phyloP scores from a whole-genome alignment of 805 yeast genomes.

The Candida silvatica region DNA sequence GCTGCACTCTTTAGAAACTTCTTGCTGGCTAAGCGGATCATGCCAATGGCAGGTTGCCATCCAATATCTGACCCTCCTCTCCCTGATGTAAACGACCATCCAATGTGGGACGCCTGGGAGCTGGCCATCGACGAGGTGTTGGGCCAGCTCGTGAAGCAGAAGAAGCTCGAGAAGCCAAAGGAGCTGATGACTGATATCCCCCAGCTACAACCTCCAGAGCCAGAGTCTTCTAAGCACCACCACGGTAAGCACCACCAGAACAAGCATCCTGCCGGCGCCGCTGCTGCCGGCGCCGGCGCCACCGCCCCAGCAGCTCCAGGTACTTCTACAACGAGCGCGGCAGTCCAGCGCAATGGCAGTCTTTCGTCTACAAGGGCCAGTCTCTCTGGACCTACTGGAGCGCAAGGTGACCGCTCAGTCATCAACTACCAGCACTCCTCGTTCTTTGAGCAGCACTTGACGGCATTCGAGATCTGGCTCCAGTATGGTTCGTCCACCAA shows the following conservation, averaged over 20 bases:
- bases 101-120: slow-evolving; percentile 99
- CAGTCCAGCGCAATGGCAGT: slow-evolving; percentile 3
- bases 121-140: slow-evolving; percentile 92
- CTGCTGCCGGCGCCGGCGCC: background rate
- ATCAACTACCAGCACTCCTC: slow-evolving; percentile 78
- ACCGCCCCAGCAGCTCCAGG: background rate
- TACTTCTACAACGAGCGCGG: slow-evolving; percentile 3
- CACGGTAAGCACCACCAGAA: slow-evolving; percentile 3
- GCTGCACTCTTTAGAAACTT: slow-evolving; percentile 94
- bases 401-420: slow-evolving; percentile 5
- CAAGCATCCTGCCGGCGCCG: background rate
- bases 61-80: slow-evolving; percentile 91
- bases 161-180: slow-evolving; percentile 15
- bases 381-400: background rate
- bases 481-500: slow-evolving; percentile 79
- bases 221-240: slow-evolving; percentile 9
- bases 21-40: slow-evolving; percentile 80
- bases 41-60: slow-evolving; percentile 90
- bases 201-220: slow-evolving; percentile 16
- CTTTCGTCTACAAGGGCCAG: background rate
- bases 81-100: slow-evolving; percentile 78
- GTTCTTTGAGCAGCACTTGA: slow-evolving; percentile 90
- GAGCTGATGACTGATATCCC: slow-evolving; percentile 22
- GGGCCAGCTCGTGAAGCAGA: slow-evolving; percentile 49
- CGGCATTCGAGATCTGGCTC: slow-evolving; percentile 95